Conservation (phyloP, 371 early-diverging fungal species). For the Haplosporangium sp. region DNA sequence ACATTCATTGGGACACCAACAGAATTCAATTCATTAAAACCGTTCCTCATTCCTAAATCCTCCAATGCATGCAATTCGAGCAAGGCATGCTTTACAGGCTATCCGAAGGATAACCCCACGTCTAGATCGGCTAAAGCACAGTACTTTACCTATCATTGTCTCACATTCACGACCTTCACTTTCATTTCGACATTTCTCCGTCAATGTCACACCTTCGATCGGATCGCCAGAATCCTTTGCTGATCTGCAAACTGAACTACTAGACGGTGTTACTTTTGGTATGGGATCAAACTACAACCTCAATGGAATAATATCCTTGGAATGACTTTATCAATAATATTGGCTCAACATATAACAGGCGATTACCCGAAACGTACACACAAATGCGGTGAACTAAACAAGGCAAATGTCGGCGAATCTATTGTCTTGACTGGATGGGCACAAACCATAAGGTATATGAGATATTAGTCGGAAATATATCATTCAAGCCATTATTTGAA, state of each 20-base stretch:
- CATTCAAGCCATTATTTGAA: background rate
- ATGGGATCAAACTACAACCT: background rate
- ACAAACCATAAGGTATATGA: constrained; percentile 69
- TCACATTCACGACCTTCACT: background rate
- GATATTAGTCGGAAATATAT: background rate
- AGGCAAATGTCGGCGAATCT: constrained; percentile 64
- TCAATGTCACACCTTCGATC: background rate
- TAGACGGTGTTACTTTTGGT: constrained; percentile 49
- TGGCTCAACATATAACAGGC: constrained; percentile 18
- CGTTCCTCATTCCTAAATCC: background rate
- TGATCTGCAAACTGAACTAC: constrained; percentile 19
- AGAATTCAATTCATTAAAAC: background rate
- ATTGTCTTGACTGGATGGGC: constrained; percentile 85
- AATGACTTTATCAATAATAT: background rate
- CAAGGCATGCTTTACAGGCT: constrained; percentile 11
- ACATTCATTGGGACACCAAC: background rate
- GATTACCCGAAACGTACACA: constrained; percentile 74
- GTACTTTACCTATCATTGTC: background rate
- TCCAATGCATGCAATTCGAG: constrained; percentile 23
- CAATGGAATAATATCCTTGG: background rate
- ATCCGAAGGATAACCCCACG: background rate
- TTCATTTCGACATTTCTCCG: background rate
- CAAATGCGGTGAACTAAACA: constrained; percentile 73
- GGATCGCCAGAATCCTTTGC: background rate
- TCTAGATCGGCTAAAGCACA: background rate